Conservation (phyloP, 1,284 basidiomycete species). For the Rugosomyces carneus region DNA sequence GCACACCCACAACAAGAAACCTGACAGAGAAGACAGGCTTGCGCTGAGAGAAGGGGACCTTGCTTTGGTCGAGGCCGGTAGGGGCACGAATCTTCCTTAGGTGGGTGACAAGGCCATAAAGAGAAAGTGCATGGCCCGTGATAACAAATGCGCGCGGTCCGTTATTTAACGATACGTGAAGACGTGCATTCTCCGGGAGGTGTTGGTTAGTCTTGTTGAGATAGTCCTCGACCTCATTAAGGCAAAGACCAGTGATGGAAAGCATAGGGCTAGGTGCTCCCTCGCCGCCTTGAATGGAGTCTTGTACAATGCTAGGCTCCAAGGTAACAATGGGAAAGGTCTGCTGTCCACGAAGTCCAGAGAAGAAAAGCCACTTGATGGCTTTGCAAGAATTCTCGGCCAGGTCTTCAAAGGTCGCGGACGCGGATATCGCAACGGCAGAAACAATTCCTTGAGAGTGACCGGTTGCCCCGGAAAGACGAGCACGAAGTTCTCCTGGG, state of each 20-base stretch:
- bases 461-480: constrained; percentile 85
- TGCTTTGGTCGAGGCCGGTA: constrained; percentile 87
- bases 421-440: constrained; percentile 83
- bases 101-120: constrained; percentile 90
- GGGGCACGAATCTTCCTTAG: constrained; percentile 88
- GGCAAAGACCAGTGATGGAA: constrained; percentile 76
- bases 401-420: constrained; percentile 71
- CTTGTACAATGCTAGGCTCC: constrained; percentile 83
- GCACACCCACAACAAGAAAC: constrained; percentile 92
- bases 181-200: constrained; percentile 72
- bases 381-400: constrained; percentile 77
- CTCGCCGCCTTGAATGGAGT: constrained; percentile 89
- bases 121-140: constrained; percentile 87
- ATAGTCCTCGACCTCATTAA: constrained; percentile 78
- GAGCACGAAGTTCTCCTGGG: constrained; percentile 75
- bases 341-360: constrained; percentile 89
- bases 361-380: constrained; percentile 88
- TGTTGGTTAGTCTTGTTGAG: constrained; percentile 87
- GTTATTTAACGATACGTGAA: constrained; percentile 88
- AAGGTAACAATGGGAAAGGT: constrained; percentile 92
- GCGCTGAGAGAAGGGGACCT: constrained; percentile 89
- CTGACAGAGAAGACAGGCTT: constrained; percentile 91
- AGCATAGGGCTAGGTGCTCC: constrained; percentile 94
- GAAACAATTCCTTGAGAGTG: constrained; percentile 97
- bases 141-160: constrained; percentile 89